A percentile compares a stretch with the other conserved stretches of the same genome.
These are phyloP conservation scores for Pseudocercospora crystallina DNA, from an alignment of 2,329 filamentous ascomycete genomes.

Conservation along the genomic window DNA sequence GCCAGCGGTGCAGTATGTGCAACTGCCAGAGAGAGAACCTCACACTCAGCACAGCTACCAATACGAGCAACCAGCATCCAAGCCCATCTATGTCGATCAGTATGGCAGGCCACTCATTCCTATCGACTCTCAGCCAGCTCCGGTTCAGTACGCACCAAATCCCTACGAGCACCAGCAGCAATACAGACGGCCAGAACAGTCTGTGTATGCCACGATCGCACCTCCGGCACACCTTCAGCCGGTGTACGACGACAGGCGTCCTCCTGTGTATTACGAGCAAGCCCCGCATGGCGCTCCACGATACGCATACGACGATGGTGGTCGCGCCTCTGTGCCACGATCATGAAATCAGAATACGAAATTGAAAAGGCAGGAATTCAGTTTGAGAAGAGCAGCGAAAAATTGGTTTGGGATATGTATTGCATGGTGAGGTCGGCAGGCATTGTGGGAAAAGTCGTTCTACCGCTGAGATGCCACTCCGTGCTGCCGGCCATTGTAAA, in stretches of 20 bases:
- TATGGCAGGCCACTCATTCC: conserved; percentile 33
- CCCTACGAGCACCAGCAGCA: conserved; percentile 30
- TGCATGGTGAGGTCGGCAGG: no score
- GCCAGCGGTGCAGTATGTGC: conserved; percentile 26
- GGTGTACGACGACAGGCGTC: conserved; percentile 17
- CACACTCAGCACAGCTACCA: conserved; percentile 19
- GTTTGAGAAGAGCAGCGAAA: no score
- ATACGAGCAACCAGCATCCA: conserved; percentile 25
- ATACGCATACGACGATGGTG: conserved; percentile 20
- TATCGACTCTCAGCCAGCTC: conserved; percentile 29
- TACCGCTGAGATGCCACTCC: no score
- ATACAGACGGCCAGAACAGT: conserved; percentile 15
- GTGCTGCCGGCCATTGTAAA: no score
- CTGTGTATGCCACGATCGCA: conserved; percentile 18
- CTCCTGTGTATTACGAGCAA: conserved; percentile 17
- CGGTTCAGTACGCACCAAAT: conserved; percentile 28
- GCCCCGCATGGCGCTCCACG: conserved; percentile 3
- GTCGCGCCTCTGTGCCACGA: conserved; percentile 20
- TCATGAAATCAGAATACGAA: conserved; percentile 6
- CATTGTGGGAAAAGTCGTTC: no score
- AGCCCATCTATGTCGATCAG: conserved; percentile 35
- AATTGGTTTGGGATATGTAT: no score
- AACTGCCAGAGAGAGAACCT: conserved; percentile 18
- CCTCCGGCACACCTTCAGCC: conserved; percentile 14
- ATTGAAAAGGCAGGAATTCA: neutral